phyloP scores from a whole-genome alignment of 805 yeast genomes.

The Zygoascus tannicola region DNA sequence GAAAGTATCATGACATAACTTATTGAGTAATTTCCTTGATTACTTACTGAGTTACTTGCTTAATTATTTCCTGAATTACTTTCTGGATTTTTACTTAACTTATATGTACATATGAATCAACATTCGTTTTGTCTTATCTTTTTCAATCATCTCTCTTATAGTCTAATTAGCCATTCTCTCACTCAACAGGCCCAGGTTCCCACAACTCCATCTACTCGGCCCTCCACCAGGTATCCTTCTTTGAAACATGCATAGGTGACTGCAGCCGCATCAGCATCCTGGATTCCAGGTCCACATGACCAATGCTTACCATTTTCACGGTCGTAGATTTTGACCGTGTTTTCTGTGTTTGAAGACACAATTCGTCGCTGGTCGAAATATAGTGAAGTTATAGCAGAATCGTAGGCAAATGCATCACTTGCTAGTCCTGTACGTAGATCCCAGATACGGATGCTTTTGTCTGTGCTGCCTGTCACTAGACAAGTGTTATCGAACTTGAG shows the following conservation, averaged over 20 bases:
- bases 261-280: conserved; percentile 24
- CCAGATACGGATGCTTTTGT: conserved; percentile 60
- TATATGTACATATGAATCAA: no score
- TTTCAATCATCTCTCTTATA: no score
- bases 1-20: no score
- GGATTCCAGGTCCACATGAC: conserved; percentile 39
- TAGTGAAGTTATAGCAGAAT: conserved; percentile 43
- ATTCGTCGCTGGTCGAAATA: conserved; percentile 53
- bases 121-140: no score
- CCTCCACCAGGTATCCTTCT: conserved; percentile 60
- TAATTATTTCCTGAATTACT: no score
- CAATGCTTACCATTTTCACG: conserved; percentile 45
- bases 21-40: no score
- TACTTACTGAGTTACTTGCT: no score
- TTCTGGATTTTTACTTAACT: no score
- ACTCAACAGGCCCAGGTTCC: conserved; percentile 50
- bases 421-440: conserved; percentile 61
- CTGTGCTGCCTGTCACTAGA: conserved; percentile 54
- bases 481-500: conserved; percentile 61
- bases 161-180: no score
- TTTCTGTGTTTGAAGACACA: conserved; percentile 43
- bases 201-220: conserved; percentile 49
- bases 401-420: conserved; percentile 52
- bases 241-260: conserved; percentile 41
- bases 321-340: conserved; percentile 48